A percentile compares a stretch with the other conserved stretches of the same genome.
Conservation (phyloP, 1,139 yeast species). For the Kluyveromyces marxianus region DNA sequence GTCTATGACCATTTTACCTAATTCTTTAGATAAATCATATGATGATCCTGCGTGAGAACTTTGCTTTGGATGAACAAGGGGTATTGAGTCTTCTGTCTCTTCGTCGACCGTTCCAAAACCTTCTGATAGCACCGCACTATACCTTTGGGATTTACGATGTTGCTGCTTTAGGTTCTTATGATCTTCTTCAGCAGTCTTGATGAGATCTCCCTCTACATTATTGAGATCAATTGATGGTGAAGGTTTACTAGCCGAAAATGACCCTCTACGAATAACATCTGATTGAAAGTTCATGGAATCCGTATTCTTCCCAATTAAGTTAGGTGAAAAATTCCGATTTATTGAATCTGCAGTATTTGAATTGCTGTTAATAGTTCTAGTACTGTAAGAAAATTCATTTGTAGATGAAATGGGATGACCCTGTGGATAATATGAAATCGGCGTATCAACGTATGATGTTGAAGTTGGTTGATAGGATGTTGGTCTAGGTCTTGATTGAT, state of each 20-base stretch:
- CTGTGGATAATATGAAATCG: slow-evolving; percentile 46
- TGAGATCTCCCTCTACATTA: slow-evolving; percentile 32
- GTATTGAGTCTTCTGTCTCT: slow-evolving; percentile 9
- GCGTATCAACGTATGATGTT: slow-evolving; percentile 49
- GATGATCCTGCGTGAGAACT: not conserved
- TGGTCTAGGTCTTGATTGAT: slow-evolving; percentile 48
- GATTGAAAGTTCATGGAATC: slow-evolving; percentile 15
- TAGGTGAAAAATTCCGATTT: not conserved
- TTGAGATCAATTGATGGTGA: slow-evolving; percentile 29
- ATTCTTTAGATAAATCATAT: not conserved
- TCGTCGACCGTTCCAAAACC: slow-evolving; percentile 15
- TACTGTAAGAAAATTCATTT: not conserved
- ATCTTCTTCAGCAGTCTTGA: slow-evolving; percentile 21
- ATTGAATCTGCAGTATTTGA: not conserved
- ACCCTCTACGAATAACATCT: slow-evolving; percentile 17
- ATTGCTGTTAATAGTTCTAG: not conserved
- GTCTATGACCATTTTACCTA: not conserved
- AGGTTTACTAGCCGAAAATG: slow-evolving; percentile 23
- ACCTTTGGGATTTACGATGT: slow-evolving; percentile 15
- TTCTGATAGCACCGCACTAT: slow-evolving; percentile 14
- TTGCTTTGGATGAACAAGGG: not conserved
- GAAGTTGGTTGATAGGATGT: slow-evolving; percentile 68
- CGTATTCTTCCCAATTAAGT: not conserved
- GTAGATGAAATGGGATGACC: not conserved
- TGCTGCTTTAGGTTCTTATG: slow-evolving; percentile 8